phyloP scores from a whole-genome alignment of 1,139 yeast genomes.

The Citeromyces hawaiiensis region DNA sequence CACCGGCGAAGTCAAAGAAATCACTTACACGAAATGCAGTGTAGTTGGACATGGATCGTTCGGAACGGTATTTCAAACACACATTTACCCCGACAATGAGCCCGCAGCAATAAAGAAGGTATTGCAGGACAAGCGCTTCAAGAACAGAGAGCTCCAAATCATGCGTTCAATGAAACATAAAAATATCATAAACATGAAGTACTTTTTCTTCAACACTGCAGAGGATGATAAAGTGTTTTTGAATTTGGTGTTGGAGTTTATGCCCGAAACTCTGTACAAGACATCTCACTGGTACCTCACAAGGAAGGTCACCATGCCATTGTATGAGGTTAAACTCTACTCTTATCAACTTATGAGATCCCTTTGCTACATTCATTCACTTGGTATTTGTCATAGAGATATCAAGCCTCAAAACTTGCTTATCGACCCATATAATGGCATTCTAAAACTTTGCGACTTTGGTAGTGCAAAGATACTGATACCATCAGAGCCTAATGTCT shows the following conservation, averaged over 20 bases:
- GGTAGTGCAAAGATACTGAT: constrained; percentile 95
- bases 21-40: constrained; percentile 54
- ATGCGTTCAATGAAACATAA: constrained; percentile 80
- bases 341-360: constrained; percentile 89
- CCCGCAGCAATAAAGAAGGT: constrained; percentile 89
- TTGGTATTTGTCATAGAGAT: constrained; percentile 92
- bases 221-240: constrained; percentile 73
- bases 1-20: constrained; percentile 46
- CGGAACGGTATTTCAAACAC: constrained; percentile 90
- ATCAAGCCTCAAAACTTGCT: constrained; percentile 92
- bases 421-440: constrained; percentile 75
- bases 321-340: constrained; percentile 77
- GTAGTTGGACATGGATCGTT: constrained; percentile 97
- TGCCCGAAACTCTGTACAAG: constrained; percentile 90
- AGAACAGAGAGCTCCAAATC: constrained; percentile 90
- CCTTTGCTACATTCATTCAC: constrained; percentile 76
- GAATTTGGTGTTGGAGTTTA: constrained; percentile 78
- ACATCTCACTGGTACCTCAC: constrained; percentile 77
- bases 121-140: constrained; percentile 87
- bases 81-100: constrained; percentile 60
- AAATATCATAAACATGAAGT: constrained; percentile 78
- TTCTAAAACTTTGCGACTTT: constrained; percentile 86
- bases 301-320: constrained; percentile 73
- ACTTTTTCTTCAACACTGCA: constrained; percentile 74
- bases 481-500: constrained; percentile 86